phyloP scores from a whole-genome alignment of 108 stramenopile genomes.

The Cyclostephanos tholiformis region DNA sequence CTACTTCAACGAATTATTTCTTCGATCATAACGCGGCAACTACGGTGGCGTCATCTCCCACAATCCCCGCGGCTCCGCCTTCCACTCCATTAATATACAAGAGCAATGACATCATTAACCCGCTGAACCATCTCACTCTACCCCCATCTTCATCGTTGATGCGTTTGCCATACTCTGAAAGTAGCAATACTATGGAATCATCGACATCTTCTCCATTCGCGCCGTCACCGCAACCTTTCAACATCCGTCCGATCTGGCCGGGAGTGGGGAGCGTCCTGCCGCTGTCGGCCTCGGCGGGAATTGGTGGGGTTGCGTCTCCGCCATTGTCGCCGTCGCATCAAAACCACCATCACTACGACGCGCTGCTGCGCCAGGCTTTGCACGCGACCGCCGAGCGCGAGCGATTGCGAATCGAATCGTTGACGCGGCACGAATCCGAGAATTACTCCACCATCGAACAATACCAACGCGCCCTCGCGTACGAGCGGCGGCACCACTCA shows the following conservation, averaged over 20 bases:
- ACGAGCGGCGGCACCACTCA: not conserved
- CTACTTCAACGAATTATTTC: not conserved
- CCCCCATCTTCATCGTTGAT: not conserved
- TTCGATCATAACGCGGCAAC: too few species aligned
- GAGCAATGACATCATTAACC: not conserved
- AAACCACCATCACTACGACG: not conserved
- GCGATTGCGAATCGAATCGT: not conserved
- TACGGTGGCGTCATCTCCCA: not conserved
- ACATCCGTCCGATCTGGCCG: not conserved
- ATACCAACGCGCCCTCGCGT: slow-evolving; percentile 1
- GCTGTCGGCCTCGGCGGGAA: too few species aligned
- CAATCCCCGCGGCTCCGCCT: slow-evolving; percentile 3
- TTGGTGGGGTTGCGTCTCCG: not conserved
- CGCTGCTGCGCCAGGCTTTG: not conserved
- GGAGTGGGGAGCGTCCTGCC: too few species aligned
- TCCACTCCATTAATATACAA: not conserved
- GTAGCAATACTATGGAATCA: not conserved
- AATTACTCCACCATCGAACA: slow-evolving; percentile 2
- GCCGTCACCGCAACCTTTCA: not conserved
- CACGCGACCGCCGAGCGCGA: slow-evolving; percentile 1
- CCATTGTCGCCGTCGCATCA: not conserved
- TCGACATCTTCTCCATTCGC: not conserved
- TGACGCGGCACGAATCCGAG: not conserved
- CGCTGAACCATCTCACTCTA: not conserved
- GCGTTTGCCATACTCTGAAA: not conserved